phyloP scores from a whole-genome alignment of 139 green algal species.

The Gonium pectorale region DNA sequence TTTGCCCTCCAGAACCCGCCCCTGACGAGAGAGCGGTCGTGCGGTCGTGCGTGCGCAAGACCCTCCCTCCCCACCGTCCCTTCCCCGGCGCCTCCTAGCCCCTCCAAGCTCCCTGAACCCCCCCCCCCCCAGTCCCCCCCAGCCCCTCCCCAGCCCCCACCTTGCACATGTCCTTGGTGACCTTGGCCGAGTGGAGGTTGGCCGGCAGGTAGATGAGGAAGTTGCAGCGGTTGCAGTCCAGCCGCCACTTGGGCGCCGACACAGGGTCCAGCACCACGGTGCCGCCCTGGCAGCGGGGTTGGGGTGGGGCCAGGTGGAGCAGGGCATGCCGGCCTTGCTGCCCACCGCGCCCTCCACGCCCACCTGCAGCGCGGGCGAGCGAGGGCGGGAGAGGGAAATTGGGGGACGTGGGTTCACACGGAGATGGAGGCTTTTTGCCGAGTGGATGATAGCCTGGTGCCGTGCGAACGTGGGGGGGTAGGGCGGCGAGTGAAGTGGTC shows the following conservation, averaged over 20 bases:
- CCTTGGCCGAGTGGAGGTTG: slow-evolving; percentile 74
- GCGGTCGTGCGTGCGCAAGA: too few species aligned
- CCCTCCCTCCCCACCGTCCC: too few species aligned
- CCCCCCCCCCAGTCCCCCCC: too few species aligned
- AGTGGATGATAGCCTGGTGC: neutral
- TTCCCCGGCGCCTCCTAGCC: too few species aligned
- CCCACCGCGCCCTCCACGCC: slow-evolving; percentile 43
- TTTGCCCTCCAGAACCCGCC: too few species aligned
- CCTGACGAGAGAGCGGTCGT: too few species aligned
- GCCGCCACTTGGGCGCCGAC: slow-evolving; percentile 77
- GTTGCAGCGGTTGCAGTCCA: slow-evolving; percentile 89
- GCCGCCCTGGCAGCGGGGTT: too few species aligned
- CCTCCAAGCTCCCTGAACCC: too few species aligned
- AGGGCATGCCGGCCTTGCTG: slow-evolving; percentile 82
- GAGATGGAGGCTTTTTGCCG: neutral
- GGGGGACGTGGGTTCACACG: neutral
- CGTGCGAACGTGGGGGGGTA: neutral
- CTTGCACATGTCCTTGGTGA: slow-evolving; percentile 70
- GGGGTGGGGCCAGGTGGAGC: slow-evolving; percentile 83
- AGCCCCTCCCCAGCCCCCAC: slow-evolving; percentile 38
- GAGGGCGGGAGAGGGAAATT: neutral
- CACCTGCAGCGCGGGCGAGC: neutral
- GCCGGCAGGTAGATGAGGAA: slow-evolving; percentile 87
- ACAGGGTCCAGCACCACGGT: slow-evolving; percentile 87
- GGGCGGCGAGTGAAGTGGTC: too few species aligned